Percentiles rank a stretch among this genome's conserved stretches.
Conservation (phyloP, 805 yeast species). For the Suhomyces xylopsoci region DNA sequence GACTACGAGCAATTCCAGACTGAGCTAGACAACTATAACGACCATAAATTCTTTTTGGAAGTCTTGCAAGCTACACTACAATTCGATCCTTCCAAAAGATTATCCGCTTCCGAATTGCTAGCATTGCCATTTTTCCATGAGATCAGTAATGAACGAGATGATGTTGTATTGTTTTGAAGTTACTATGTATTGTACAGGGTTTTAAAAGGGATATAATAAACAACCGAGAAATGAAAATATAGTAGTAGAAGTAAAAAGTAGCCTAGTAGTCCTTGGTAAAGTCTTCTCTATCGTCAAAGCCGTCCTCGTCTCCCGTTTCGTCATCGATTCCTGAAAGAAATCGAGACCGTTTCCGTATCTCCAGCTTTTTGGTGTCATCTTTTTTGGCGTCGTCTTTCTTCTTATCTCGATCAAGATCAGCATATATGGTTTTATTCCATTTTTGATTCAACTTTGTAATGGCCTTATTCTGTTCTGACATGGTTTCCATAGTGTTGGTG, state of each 20-base stretch:
- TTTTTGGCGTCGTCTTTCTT: constrained; percentile 1
- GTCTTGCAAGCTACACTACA: constrained; percentile 56
- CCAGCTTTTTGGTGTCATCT: neutral
- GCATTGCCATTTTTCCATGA: constrained; percentile 59
- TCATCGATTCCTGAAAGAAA: constrained; percentile 9
- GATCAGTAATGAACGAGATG: constrained; percentile 26
- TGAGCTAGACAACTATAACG: constrained; percentile 29
- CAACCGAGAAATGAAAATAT: constrained; percentile 1
- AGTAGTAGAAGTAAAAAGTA: neutral
- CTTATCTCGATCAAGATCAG: neutral
- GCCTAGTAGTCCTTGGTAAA: neutral
- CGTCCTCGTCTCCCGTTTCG: constrained; percentile 10
- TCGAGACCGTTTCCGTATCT: constrained; percentile 14
- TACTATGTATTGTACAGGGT: constrained; percentile 5
- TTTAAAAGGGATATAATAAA: neutral
- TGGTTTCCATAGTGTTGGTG: constrained; percentile 8
- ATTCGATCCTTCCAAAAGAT: constrained; percentile 55
- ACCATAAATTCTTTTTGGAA: constrained; percentile 49
- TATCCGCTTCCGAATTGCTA: constrained; percentile 56
- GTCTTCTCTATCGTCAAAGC: constrained; percentile 1
- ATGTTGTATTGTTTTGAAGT: constrained; percentile 24
- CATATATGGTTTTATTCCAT: constrained; percentile 34
- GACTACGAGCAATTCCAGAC: constrained; percentile 15
- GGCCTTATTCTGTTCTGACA: constrained; percentile 31
- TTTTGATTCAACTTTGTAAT: constrained; percentile 35